Evolutionary conservation across 2,329 filamentous ascomycete species (phyloP).

Genomic region (Coniochaeta hoffmannii): DNA sequence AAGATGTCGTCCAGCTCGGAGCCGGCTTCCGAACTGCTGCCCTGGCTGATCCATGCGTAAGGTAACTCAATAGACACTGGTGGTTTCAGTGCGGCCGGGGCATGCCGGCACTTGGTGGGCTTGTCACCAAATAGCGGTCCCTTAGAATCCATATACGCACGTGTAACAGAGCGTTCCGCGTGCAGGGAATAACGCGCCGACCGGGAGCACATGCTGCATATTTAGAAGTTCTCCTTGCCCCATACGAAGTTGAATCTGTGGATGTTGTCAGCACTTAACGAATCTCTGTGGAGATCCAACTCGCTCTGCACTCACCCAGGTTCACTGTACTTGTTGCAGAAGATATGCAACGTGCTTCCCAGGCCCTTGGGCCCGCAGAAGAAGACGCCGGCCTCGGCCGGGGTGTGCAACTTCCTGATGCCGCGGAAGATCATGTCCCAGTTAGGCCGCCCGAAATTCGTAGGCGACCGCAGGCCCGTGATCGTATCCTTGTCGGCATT

Average conservation of each 20-base stretch:
- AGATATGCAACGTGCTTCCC: slow-evolving; percentile 69
- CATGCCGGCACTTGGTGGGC: too few relatives aligned
- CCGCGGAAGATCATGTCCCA: slow-evolving; percentile 88
- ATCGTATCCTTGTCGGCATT: slow-evolving; percentile 80
- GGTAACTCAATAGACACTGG: too few relatives aligned
- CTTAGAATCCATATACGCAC: too few relatives aligned
- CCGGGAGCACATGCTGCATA: background rate
- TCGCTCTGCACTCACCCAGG: slow-evolving; percentile 51
- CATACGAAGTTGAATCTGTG: slow-evolving; percentile 56
- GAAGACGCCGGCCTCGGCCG: slow-evolving; percentile 70
- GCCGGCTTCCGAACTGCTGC: background rate
- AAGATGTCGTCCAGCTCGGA: background rate
- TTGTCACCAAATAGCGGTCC: too few relatives aligned
- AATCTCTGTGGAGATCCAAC: background rate
- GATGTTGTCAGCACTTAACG: slow-evolving; percentile 18
- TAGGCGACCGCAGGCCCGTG: slow-evolving; percentile 72
- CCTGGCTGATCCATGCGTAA: too few relatives aligned
- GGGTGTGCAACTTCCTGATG: slow-evolving; percentile 69
- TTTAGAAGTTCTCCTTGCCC: slow-evolving; percentile 63
- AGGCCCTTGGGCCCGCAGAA: slow-evolving; percentile 80
- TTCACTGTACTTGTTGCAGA: slow-evolving; percentile 83
- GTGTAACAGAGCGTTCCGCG: too few relatives aligned
- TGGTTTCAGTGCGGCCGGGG: too few relatives aligned
- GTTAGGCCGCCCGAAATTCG: slow-evolving; percentile 80
- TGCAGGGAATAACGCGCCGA: too few relatives aligned